phyloP scores from a whole-genome alignment of 78 protist species.

The Bigelowiella natans region DNA sequence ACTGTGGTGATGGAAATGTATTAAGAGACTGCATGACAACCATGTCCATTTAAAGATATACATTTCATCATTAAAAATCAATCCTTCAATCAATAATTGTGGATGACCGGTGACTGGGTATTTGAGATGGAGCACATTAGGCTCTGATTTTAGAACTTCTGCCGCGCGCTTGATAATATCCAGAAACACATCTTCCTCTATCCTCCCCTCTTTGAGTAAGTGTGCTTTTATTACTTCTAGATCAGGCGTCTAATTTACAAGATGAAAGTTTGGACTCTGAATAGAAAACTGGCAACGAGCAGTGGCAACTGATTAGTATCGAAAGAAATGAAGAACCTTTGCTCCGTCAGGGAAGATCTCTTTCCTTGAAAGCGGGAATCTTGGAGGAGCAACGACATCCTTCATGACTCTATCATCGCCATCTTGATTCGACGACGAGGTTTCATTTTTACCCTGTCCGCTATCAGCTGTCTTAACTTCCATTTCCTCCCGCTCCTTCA shows the following conservation, averaged over 20 bases:
- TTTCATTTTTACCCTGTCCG: too few species aligned
- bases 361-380: neutral
- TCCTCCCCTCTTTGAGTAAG: slow-evolving; percentile 33
- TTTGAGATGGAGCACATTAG: slow-evolving; percentile 43
- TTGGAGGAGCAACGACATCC: neutral
- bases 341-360: neutral
- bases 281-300: neutral
- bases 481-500: too few species aligned
- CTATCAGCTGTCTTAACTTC: too few species aligned
- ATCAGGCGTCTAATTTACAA: slow-evolving; percentile 7
- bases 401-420: neutral
- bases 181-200: slow-evolving; percentile 20
- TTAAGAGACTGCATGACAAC: too few species aligned
- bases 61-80: neutral
- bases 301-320: too few species aligned
- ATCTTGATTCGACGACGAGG: too few species aligned
- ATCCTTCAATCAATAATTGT: neutral
- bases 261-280: neutral
- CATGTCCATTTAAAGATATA: too few species aligned
- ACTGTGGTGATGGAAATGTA: too few species aligned
- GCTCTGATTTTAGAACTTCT: slow-evolving; percentile 24
- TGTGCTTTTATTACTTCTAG: slow-evolving; percentile 13
- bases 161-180: slow-evolving; percentile 6
- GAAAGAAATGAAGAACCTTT: neutral
- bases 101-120: slow-evolving; percentile 35